phyloP scores from a whole-genome alignment of 768 basidiomycete species.

The Phaeotremella fagi region DNA sequence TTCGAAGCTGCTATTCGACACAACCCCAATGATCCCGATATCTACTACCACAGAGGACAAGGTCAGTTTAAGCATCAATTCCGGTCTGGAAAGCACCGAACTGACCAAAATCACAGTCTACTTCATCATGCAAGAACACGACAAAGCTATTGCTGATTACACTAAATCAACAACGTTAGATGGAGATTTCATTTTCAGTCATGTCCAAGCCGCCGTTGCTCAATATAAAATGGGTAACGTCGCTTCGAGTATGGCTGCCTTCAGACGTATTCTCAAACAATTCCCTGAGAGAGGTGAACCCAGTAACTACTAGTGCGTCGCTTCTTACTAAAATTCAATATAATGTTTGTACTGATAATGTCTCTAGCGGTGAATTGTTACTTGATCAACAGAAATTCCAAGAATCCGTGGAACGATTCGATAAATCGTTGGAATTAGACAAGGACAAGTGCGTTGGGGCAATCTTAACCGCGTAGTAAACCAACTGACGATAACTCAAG shows the following conservation, averaged over 20 bases:
- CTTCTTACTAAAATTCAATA: not conserved
- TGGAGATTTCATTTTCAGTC: constrained; percentile 84
- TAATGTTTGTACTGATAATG: constrained; percentile 1
- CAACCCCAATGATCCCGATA: constrained; percentile 82
- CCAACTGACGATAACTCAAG: constrained; percentile 3
- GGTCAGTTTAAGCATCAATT: constrained; percentile 52
- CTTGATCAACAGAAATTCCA: constrained; percentile 83
- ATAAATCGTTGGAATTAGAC: constrained; percentile 83
- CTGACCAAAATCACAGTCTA: constrained; percentile 56
- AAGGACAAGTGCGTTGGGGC: constrained; percentile 63
- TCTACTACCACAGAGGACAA: constrained; percentile 98
- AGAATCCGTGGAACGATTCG: constrained; percentile 83
- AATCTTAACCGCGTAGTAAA: not conserved
- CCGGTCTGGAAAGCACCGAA: not conserved
- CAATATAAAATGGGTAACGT: constrained; percentile 83
- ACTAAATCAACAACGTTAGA: constrained; percentile 83
- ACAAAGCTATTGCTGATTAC: constrained; percentile 83
- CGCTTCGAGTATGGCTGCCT: constrained; percentile 80
- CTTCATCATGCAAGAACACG: constrained; percentile 90
- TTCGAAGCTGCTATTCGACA: constrained; percentile 83
- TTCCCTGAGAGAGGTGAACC: constrained; percentile 87
- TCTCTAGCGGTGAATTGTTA: constrained; percentile 77
- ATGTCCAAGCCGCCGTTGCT: constrained; percentile 94
- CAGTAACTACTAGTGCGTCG: constrained; percentile 82
- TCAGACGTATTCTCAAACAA: constrained; percentile 72